Percentiles rank a stretch among this genome's conserved stretches.
Conservation (phyloP, 169 alveolate genomes). For the Ichthyophthirius multifiliis region DNA sequence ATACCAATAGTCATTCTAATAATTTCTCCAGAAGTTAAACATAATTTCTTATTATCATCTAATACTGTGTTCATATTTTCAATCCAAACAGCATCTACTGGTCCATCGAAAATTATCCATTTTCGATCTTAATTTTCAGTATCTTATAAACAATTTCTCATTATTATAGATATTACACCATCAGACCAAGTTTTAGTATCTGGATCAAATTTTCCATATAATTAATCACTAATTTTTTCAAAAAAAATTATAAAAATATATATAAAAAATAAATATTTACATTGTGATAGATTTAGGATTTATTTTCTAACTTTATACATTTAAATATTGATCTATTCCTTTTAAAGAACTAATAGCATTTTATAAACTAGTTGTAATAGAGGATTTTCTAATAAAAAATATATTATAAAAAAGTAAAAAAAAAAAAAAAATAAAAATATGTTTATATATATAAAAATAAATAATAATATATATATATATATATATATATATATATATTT, state of each 20-base stretch:
- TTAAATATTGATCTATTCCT: slow-evolving; percentile 66
- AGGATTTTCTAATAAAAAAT: neutral
- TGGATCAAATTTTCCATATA: slow-evolving; percentile 89
- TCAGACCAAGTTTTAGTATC: slow-evolving; percentile 90
- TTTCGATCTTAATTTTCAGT: slow-evolving; percentile 78
- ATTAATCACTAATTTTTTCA: slow-evolving; percentile 64
- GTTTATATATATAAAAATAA: neutral
- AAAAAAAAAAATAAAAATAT: neutral
- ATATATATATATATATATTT: too few species aligned
- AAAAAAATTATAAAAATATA: neutral
- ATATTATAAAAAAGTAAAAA: neutral
- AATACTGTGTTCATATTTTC: slow-evolving; percentile 94
- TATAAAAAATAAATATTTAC: slow-evolving; percentile 11
- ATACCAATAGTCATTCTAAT: slow-evolving; percentile 86
- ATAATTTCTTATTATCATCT: slow-evolving; percentile 93
- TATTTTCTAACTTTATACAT: slow-evolving; percentile 55
- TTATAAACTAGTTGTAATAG: slow-evolving; percentile 34
- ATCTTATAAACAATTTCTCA: slow-evolving; percentile 77
- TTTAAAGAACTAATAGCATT: slow-evolving; percentile 73
- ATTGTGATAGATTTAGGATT: slow-evolving; percentile 80
- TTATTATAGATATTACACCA: slow-evolving; percentile 84
- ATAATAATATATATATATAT: too few species aligned
- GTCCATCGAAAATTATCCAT: slow-evolving; percentile 95
- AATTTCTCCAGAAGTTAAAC: slow-evolving; percentile 89
- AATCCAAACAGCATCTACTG: slow-evolving; percentile 96